Conservation (phyloP, 345 rosid species). For the Salix viminalis region DNA sequence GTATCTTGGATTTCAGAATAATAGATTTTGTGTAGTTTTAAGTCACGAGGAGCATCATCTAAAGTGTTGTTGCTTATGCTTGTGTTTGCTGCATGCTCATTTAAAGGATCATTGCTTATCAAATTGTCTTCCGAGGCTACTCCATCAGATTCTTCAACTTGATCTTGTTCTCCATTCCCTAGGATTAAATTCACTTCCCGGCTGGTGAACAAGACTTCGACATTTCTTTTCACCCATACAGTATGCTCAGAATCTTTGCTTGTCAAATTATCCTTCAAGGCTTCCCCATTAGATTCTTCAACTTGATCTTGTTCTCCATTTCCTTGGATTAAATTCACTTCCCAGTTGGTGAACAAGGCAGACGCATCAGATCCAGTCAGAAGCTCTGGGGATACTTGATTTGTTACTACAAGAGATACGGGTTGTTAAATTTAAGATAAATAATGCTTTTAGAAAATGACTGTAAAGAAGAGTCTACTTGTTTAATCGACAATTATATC, state of each 20-base stretch:
- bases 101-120: background rate
- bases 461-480: background rate
- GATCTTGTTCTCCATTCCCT: background rate
- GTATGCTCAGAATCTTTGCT: background rate
- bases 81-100: background rate
- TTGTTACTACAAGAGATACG: background rate
- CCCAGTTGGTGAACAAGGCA: conserved; percentile 6
- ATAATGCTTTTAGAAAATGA: background rate
- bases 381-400: background rate
- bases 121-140: background rate
- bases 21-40: background rate
- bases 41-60: background rate
- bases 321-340: conserved; percentile 11
- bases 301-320: background rate
- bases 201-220: background rate
- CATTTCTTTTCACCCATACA: conserved; percentile 1
- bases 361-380: background rate
- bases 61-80: no score
- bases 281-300: background rate
- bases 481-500: background rate
- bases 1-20: background rate
- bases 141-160: background rate
- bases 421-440: background rate
- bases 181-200: background rate
- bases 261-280: background rate